These are phyloP conservation scores for Candida andamanensis DNA, from an alignment of 805 yeast genomes.

Conservation along the genomic window DNA sequence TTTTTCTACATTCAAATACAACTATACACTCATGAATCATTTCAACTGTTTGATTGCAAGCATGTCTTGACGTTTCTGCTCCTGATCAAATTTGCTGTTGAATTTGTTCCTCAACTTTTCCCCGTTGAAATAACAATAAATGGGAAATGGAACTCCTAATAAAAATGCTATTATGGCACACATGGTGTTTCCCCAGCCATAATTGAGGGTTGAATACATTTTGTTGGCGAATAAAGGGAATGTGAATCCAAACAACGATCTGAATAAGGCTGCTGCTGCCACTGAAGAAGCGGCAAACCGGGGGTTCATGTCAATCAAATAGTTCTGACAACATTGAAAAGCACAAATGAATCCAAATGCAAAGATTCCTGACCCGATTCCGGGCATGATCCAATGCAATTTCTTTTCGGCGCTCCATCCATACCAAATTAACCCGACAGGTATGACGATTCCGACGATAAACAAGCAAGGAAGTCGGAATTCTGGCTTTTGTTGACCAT, in stretches of 20 bases:
- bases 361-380: conserved; percentile 55
- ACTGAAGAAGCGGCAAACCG: conserved; percentile 64
- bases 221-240: conserved; percentile 62
- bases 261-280: conserved; percentile 62
- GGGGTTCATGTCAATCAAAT: conserved; percentile 68
- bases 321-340: conserved; percentile 65
- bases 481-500: conserved; percentile 59
- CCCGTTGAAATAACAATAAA: conserved; percentile 52
- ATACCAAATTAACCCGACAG: conserved; percentile 61
- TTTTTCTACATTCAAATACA: too few species aligned
- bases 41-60: neutral
- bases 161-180: conserved; percentile 53
- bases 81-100: conserved; percentile 43
- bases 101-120: conserved; percentile 56
- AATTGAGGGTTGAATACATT: conserved; percentile 53
- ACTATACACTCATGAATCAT: too few species aligned
- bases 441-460: conserved; percentile 46
- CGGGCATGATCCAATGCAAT: conserved; percentile 59
- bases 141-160: conserved; percentile 65
- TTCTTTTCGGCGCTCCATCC: conserved; percentile 65
- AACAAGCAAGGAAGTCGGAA: conserved; percentile 50
- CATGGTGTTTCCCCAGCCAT: conserved; percentile 69
- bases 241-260: conserved; percentile 63
- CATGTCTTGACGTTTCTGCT: conserved; percentile 25
- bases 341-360: conserved; percentile 56